These are phyloP conservation scores for Phascolomyces articulosus DNA, from an alignment of 371 early-diverging fungal species.

Conservation along the genomic window DNA sequence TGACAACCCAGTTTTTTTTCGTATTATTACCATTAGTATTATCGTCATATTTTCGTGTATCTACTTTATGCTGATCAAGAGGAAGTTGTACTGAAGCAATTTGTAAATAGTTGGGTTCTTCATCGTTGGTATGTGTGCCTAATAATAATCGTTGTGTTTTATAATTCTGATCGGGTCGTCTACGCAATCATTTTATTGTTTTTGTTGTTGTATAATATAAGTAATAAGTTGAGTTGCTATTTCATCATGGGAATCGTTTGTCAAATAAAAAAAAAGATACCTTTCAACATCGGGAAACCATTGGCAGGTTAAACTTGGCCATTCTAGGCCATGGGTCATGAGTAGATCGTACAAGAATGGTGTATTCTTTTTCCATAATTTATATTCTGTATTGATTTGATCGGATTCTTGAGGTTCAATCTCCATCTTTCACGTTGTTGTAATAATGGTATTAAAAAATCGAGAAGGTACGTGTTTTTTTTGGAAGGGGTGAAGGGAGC, in stretches of 20 bases:
- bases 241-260: no score
- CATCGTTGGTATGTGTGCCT: slow-evolving; percentile 97
- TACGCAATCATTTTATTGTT: not conserved
- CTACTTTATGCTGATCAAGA: slow-evolving; percentile 62
- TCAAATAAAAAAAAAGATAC: slow-evolving; percentile 35
- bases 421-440: not conserved
- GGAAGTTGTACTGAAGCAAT: slow-evolving; percentile 92
- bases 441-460: no score
- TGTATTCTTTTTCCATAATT: slow-evolving; percentile 99
- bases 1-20: not conserved
- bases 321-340: slow-evolving; percentile 95
- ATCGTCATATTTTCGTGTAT: slow-evolving; percentile 68
- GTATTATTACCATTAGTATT: slow-evolving; percentile 64
- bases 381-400: slow-evolving; percentile 59
- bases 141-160: slow-evolving; percentile 77
- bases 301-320: slow-evolving; percentile 98
- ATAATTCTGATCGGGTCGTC: slow-evolving; percentile 19
- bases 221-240: not conserved
- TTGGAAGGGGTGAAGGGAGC: not conserved
- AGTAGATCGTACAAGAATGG: slow-evolving; percentile 98
- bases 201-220: not conserved
- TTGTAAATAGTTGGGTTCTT: slow-evolving; percentile 94
- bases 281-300: slow-evolving; percentile 96
- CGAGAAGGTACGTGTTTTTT: no score
- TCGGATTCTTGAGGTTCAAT: not conserved